phyloP scores from a whole-genome alignment of 2,329 filamentous ascomycete genomes.

The Nannizzia gypsea region DNA sequence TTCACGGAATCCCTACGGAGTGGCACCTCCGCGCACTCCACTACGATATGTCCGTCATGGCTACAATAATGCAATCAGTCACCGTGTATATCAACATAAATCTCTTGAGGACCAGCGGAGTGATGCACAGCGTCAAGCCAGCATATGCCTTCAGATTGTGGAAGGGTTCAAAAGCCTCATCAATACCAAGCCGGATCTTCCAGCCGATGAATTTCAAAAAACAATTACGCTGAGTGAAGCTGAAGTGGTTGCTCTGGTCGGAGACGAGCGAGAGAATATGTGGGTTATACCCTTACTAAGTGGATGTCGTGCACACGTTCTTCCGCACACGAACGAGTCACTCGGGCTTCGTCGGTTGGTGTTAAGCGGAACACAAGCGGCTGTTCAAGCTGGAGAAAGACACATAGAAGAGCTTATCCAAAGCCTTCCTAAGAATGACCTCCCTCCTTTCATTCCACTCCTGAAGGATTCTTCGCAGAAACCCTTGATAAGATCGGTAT shows the following conservation, averaged over 20 bases:
- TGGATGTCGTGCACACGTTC: slow-evolving; percentile 30
- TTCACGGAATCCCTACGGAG: not conserved
- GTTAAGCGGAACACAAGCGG: slow-evolving; percentile 25
- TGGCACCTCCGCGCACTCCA: not conserved
- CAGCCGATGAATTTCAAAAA: slow-evolving; percentile 17
- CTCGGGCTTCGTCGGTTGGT: slow-evolving; percentile 26
- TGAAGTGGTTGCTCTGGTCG: slow-evolving; percentile 25
- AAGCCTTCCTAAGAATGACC: not conserved
- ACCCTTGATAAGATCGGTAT: slow-evolving; percentile 9
- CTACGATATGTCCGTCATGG: not conserved
- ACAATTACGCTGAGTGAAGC: slow-evolving; percentile 27
- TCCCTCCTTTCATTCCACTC: not conserved
- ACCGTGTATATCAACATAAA: not conserved
- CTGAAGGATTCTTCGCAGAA: not conserved
- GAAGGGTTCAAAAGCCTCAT: not conserved
- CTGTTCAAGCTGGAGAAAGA: slow-evolving; percentile 23
- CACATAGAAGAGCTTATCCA: slow-evolving; percentile 15
- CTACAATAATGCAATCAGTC: not conserved
- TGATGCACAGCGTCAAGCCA: not conserved
- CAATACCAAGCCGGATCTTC: not conserved
- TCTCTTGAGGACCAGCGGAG: not conserved
- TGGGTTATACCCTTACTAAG: slow-evolving; percentile 26
- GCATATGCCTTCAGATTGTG: not conserved
- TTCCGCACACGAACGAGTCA: slow-evolving; percentile 19
- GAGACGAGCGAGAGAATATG: slow-evolving; percentile 28